Evolutionary conservation across 495 filamentous ascomycete species (phyloP).

Genomic region (Trichodelitschia bisporula): DNA sequence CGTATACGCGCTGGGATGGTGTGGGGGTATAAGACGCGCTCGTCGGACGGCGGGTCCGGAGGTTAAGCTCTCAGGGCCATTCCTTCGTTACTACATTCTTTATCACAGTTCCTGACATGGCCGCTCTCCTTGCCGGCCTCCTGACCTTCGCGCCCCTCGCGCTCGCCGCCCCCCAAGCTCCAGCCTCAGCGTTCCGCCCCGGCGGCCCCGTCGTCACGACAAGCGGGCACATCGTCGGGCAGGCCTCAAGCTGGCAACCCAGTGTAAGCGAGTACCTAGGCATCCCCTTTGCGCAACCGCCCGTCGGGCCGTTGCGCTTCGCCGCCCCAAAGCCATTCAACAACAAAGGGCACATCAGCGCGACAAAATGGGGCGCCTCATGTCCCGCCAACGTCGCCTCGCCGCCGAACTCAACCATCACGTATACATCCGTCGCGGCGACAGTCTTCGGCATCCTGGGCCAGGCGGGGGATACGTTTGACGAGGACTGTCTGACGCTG

Average conservation of each 20-base stretch:
- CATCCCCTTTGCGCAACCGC: slow-evolving; percentile 3
- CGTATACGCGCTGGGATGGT: no score
- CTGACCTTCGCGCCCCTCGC: no score
- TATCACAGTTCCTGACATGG: no score
- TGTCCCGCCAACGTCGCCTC: not conserved
- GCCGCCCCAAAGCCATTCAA: not conserved
- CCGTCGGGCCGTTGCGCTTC: slow-evolving; percentile 1
- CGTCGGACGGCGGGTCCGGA: no score
- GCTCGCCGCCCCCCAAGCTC: no score
- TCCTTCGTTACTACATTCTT: no score
- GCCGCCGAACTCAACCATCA: not conserved
- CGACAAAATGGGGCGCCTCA: not conserved
- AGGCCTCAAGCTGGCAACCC: not conserved
- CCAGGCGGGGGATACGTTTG: slow-evolving; percentile 2
- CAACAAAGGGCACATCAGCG: not conserved
- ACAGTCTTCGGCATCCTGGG: not conserved
- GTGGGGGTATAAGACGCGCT: no score
- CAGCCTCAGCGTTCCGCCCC: no score
- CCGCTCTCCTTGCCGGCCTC: no score
- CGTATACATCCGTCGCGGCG: not conserved
- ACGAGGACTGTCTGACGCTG: not conserved
- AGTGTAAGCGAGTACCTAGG: slow-evolving; percentile 2
- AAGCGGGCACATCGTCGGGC: not conserved
- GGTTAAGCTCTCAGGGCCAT: no score
- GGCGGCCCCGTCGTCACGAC: not conserved